These are phyloP conservation scores for Claviceps maximensis DNA, from an alignment of 2,329 filamentous ascomycete genomes.

Conservation along the genomic window DNA sequence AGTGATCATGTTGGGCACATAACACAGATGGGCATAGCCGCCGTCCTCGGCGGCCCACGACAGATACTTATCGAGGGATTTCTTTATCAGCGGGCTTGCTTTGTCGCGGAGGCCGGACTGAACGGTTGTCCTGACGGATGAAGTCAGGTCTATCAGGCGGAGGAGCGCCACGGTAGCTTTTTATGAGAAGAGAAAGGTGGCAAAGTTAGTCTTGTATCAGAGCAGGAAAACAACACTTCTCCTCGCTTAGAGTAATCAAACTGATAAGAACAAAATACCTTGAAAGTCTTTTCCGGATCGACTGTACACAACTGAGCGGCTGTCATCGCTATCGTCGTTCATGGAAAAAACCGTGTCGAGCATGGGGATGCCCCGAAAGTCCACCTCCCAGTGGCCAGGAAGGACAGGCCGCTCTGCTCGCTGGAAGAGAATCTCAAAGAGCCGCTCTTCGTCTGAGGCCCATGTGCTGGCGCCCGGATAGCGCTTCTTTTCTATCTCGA, in stretches of 20 bases:
- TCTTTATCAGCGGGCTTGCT: conserved; percentile 20
- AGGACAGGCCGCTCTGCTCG: conserved; percentile 28
- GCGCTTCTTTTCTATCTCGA: conserved; percentile 29
- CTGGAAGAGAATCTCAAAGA: conserved; percentile 29
- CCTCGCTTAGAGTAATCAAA: too few relatives aligned
- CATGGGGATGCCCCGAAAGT: conserved; percentile 27
- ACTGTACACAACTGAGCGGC: conserved; percentile 25
- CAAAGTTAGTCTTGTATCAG: not conserved
- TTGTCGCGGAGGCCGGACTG: conserved; percentile 22
- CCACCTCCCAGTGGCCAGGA: conserved; percentile 26
- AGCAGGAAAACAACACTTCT: not conserved
- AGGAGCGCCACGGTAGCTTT: conserved; percentile 27
- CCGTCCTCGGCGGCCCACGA: conserved; percentile 30
- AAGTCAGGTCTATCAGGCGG: conserved; percentile 27
- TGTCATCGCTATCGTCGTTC: conserved; percentile 10
- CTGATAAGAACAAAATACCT: conserved; percentile 14
- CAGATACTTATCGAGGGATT: conserved; percentile 22
- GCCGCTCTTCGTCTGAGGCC: conserved; percentile 34
- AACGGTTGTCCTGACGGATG: conserved; percentile 19
- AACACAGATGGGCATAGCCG: conserved; percentile 19
- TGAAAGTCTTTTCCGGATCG: conserved; percentile 22
- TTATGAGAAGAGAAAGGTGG: not conserved
- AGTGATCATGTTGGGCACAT: conserved; percentile 26
- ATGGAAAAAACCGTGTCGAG: conserved; percentile 23
- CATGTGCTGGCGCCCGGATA: conserved; percentile 33